Evolutionary conservation across 2,329 filamentous ascomycete species (phyloP), one percentile per base, ranked within the genome.

Genomic region (Paecilomyces fulvus): DNA sequence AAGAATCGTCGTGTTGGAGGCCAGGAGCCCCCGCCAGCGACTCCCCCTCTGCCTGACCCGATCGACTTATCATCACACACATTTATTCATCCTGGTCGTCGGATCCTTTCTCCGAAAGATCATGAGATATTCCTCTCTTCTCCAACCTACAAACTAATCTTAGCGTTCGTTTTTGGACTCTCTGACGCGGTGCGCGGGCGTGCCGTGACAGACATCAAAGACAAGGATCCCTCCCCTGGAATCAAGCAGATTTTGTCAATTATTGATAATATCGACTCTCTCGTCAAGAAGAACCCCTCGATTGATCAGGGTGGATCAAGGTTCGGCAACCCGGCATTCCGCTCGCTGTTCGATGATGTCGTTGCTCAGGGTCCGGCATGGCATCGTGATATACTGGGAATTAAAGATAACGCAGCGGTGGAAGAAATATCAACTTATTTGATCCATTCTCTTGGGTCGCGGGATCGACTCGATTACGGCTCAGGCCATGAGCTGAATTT

Each of bases 401-500:
- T 77, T 14, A 56, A 70, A 2, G 65, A 75, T 51, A 54, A 69
- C 14, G 72, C 72, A 0, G 87, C 87, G 12, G 79, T 87, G 51
- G 74, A 80, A 2, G 94, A 99, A 70, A 77, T 88, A 4, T 86
- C 87, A 0, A 84, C 86, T 30, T 99, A 99, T 73, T 80, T 99
- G 31, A 76, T 82, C 60, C 83, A 95, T 67, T 87, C 89, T 0
- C 92, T 97, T 62, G 94, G 94, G 50, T 96, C 95, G 69, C 83
- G 86, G 49, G 83, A 83, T 53, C 84, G 92, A 46, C 94, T 99
- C 66, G 94, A 99, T 76, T 99, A 99, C 71, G 94, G 94, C 53
- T 96, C 91, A 0, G 94, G 94, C 2, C 94, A 99, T 72, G 94
- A 99, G 75, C 82, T 99, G 60, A 97, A 99, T 77, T 97, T 99